Evolutionary conservation across 2,329 filamentous ascomycete genomes (phyloP).

Genomic region (Fusarium armeniacum): DNA sequence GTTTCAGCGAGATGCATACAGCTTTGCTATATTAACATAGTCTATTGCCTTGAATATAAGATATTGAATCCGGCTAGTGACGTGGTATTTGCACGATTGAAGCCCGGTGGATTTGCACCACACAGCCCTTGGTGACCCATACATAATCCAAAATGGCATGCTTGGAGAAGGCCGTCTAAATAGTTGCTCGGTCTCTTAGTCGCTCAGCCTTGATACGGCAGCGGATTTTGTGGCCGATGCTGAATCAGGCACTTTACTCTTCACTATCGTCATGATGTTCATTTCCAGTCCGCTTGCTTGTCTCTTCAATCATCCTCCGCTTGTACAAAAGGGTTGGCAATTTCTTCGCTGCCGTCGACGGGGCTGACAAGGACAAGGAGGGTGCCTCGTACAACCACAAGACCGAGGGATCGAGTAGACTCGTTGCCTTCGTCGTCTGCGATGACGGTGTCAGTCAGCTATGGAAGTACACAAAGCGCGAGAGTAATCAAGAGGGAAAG

Average conservation of each 20-base stretch:
- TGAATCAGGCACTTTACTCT: constrained; percentile 9
- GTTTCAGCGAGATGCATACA: constrained; percentile 29
- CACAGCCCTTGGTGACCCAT: constrained; percentile 10
- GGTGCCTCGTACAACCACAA: constrained; percentile 92
- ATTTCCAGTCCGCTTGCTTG: constrained; percentile 23
- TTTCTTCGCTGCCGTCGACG: constrained; percentile 94
- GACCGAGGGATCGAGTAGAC: constrained; percentile 81
- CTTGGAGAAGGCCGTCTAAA: constrained; percentile 22
- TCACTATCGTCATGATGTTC: constrained; percentile 19
- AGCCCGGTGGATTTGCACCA: constrained; percentile 9
- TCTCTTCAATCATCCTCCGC: constrained; percentile 71
- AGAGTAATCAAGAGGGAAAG: not conserved
- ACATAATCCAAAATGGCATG: constrained; percentile 24
- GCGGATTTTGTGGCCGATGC: constrained; percentile 8
- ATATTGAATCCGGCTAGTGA: constrained; percentile 17
- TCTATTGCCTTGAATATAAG: constrained; percentile 45
- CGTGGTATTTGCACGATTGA: constrained; percentile 20
- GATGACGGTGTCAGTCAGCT: constrained; percentile 32
- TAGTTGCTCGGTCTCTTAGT: constrained; percentile 22
- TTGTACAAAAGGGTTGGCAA: constrained; percentile 91
- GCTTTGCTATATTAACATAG: constrained; percentile 42
- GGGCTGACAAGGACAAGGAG: constrained; percentile 93
- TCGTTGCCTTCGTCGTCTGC: constrained; percentile 94
- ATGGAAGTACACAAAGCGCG: not conserved
- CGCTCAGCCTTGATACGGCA: constrained; percentile 14